Percentiles rank a stretch among this genome's conserved stretches.
Evolutionary conservation across 306 rosid genomes (phyloP).

Genomic region (Vachellia collinsii): DNA sequence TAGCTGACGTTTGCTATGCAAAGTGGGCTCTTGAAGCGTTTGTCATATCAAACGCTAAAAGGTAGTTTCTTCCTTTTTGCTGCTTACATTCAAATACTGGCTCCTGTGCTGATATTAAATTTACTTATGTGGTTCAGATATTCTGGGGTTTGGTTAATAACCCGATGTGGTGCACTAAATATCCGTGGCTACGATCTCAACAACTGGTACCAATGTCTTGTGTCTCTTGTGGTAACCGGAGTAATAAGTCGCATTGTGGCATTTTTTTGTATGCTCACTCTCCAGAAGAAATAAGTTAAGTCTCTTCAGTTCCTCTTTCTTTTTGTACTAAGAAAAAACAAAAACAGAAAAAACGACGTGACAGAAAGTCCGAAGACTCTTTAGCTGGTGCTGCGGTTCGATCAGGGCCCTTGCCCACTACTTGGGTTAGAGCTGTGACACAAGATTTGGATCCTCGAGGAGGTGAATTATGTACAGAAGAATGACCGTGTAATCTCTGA

Average conservation of each 20-base stretch:
- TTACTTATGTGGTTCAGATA: constrained; percentile 53
- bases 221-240: constrained; percentile 55
- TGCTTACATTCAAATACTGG: neutral
- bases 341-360: neutral
- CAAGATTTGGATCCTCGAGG: constrained; percentile 32
- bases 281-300: constrained; percentile 79
- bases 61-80: constrained; percentile 47
- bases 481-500: constrained; percentile 32
- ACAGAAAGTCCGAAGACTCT: constrained; percentile 19
- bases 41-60: constrained; percentile 86
- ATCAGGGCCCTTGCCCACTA: constrained; percentile 8
- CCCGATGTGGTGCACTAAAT: constrained; percentile 81
- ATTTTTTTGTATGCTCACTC: constrained; percentile 76
- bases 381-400: constrained; percentile 30
- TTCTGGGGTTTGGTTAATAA: constrained; percentile 86
- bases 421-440: constrained; percentile 15
- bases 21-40: constrained; percentile 99
- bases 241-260: constrained; percentile 63
- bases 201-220: constrained; percentile 66
- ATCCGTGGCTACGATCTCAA: constrained; percentile 70
- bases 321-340: constrained; percentile 24
- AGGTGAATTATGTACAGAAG: constrained; percentile 28
- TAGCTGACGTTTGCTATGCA: constrained; percentile 71
- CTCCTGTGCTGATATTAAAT: neutral
- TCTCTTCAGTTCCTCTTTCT: constrained; percentile 32